Evolutionary conservation across 768 basidiomycete genomes (phyloP).

Genomic region (Mycena galericulata): DNA sequence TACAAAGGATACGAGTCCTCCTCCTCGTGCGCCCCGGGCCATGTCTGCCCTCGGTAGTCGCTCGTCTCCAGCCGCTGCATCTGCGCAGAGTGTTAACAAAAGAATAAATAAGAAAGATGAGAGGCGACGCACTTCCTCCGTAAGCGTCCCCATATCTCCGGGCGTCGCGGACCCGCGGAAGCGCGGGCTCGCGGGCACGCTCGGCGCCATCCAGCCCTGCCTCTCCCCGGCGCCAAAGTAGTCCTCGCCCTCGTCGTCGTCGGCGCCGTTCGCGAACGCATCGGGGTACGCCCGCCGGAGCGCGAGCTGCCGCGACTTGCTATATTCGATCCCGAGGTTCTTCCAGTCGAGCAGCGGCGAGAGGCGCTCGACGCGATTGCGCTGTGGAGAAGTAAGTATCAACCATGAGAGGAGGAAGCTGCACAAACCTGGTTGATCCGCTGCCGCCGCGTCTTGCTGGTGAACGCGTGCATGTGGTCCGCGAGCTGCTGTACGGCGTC

Average conservation of each 20-base stretch:
- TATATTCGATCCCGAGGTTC: constrained; percentile 96
- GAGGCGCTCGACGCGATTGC: constrained; percentile 96
- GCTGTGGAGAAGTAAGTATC: constrained; percentile 50
- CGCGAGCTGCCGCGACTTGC: constrained; percentile 93
- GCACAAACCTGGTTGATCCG: constrained; percentile 80
- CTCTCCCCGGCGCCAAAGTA: constrained; percentile 70
- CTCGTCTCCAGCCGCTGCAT: constrained; percentile 92
- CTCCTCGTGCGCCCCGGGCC: constrained; percentile 74
- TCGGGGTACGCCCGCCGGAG: constrained; percentile 96
- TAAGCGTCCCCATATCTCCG: constrained; percentile 91
- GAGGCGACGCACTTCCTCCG: constrained; percentile 75
- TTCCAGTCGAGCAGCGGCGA: constrained; percentile 98
- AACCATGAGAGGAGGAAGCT: too few relatives aligned
- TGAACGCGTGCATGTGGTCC: constrained; percentile 80
- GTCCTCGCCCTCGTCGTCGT: constrained; percentile 52
- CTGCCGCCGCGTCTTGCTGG: constrained; percentile 89
- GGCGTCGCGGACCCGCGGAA: constrained; percentile 91
- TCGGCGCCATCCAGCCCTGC: constrained; percentile 72
- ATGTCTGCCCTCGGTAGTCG: constrained; percentile 81
- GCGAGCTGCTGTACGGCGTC: constrained; percentile 91
- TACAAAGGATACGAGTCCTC: constrained; percentile 94
- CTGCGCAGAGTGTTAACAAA: constrained; percentile 45
- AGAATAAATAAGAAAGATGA: background rate
- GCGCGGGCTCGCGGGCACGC: constrained; percentile 90
- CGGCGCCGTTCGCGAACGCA: constrained; percentile 77